Evolutionary conservation across 2,329 filamentous ascomycete genomes (phyloP), one percentile per base, ranked within the genome.

Genomic region (Trichoderma sp.): DNA sequence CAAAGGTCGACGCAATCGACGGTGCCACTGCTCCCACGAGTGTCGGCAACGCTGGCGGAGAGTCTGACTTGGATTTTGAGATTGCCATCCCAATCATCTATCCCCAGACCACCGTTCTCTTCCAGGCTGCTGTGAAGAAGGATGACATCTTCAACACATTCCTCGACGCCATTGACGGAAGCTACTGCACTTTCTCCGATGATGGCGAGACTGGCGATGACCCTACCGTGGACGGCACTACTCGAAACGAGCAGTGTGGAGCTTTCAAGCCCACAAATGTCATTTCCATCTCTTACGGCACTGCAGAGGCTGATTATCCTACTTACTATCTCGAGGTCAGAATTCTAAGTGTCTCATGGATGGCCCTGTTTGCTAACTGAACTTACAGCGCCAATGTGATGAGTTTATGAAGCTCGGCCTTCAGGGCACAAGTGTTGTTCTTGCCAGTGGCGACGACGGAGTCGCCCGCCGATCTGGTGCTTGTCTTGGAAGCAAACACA

Each of bases 381-480:
- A 5, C 26, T 14, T 46, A 21, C 72, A 79, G 59, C 79, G 86
- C 3, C 85, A 88, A 75, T 87, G 85, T 74, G 77, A 80, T 68
- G 85, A 87, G 78, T 87, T 85, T 75, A 82, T 87, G 81, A 87
- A 88, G 78, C 81, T 87, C 2, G 85, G 83, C 21, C 80, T 87
- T 8, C 81, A 82, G 73, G 85, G 85, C 24, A 79, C 85, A 13
- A 82, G 82, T 1, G 76, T 87, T 21, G 68, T 87, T 39, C 83
- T 83, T 71, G 82, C 83, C 2, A 70, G 68, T 34, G 70, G 73
- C 21, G 72, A 74, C 51, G 60, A 70, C 24, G 73, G 73, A 14
- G 73, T 74, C 8, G 73, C 71, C 14, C 66, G 66, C n/a, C 55
- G 66, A 34, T 46, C 59, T 26, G 69, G 70, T 21, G 14, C 58